Evolutionary conservation across 2,329 filamentous ascomycete genomes (phyloP).

Genomic region (Fusarium multiceps): DNA sequence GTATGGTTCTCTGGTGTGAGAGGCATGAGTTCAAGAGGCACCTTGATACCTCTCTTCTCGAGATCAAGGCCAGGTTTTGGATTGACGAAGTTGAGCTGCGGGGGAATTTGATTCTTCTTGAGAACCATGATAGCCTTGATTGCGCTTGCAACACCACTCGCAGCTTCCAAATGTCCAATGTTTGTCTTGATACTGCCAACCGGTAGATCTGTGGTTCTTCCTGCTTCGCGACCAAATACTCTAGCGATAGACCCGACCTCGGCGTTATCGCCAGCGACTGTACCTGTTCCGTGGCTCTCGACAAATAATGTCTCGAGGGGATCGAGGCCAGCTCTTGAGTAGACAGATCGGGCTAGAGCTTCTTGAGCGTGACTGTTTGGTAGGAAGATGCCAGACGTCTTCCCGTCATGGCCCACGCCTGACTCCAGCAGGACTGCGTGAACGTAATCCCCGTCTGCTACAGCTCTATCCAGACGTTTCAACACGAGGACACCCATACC

Average conservation of each 20-base stretch:
- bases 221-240: conserved; percentile 7
- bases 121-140: conserved; percentile 29
- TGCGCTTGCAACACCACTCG: conserved; percentile 14
- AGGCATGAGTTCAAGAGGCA: conserved; percentile 1
- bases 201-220: background rate
- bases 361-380: conserved; percentile 4
- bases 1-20: background rate
- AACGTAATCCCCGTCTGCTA: conserved; percentile 32
- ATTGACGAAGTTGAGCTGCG: conserved; percentile 14
- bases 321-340: background rate
- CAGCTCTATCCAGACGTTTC: conserved; percentile 27
- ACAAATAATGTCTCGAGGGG: conserved; percentile 3
- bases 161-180: conserved; percentile 21
- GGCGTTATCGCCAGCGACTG: conserved; percentile 10
- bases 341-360: background rate
- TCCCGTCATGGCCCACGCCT: conserved; percentile 31
- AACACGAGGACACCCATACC: conserved; percentile 31
- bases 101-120: conserved; percentile 21
- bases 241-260: conserved; percentile 9
- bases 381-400: conserved; percentile 19
- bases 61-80: conserved; percentile 2
- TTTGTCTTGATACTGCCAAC: conserved; percentile 31
- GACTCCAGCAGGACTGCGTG: conserved; percentile 27
- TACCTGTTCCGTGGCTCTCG: conserved; percentile 21
- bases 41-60: conserved; percentile 9